Conservation (phyloP, 2,329 filamentous ascomycete genomes). For the Parascedosporium putredinis region DNA sequence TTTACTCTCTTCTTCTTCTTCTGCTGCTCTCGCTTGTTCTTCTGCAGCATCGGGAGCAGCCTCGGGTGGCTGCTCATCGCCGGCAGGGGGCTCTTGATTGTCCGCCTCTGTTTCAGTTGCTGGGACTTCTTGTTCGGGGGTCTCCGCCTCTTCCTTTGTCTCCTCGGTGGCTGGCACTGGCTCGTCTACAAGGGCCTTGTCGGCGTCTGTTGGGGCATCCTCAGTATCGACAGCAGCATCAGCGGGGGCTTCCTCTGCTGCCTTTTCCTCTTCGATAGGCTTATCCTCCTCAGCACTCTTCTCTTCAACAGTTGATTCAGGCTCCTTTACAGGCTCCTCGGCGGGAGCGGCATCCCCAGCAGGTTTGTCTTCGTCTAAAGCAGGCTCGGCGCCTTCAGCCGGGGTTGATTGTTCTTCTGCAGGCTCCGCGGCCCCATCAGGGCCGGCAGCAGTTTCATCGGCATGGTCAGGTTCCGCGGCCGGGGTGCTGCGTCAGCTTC, state of each 20-base stretch:
- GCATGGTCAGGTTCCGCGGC: no score
- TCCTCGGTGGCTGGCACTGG: background rate
- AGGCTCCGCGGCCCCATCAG: no score
- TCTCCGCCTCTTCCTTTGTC: constrained; percentile 3
- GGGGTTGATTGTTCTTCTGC: no score
- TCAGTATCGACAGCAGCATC: background rate
- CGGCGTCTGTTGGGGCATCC: constrained; percentile 1
- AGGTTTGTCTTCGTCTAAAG: background rate
- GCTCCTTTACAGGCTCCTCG: constrained; percentile 10
- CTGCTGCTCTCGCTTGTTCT: constrained; percentile 10
- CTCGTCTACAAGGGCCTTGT: background rate
- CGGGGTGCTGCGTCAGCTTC: no score
- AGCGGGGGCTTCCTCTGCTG: background rate
- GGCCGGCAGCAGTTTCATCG: no score
- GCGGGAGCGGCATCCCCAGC: background rate
- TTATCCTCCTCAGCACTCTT: constrained; percentile 6
- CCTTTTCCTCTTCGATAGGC: constrained; percentile 7
- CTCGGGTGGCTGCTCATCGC: constrained; percentile 1
- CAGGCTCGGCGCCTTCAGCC: no score
- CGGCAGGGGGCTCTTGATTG: constrained; percentile 1
- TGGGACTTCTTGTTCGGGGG: background rate
- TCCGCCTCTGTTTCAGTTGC: background rate
- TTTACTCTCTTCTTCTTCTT: constrained; percentile 26
- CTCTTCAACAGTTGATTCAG: constrained; percentile 2
- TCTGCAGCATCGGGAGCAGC: constrained; percentile 4